Evolutionary conservation across 2,329 filamentous ascomycete genomes (phyloP).

Genomic region (Trichophyton equinum): DNA sequence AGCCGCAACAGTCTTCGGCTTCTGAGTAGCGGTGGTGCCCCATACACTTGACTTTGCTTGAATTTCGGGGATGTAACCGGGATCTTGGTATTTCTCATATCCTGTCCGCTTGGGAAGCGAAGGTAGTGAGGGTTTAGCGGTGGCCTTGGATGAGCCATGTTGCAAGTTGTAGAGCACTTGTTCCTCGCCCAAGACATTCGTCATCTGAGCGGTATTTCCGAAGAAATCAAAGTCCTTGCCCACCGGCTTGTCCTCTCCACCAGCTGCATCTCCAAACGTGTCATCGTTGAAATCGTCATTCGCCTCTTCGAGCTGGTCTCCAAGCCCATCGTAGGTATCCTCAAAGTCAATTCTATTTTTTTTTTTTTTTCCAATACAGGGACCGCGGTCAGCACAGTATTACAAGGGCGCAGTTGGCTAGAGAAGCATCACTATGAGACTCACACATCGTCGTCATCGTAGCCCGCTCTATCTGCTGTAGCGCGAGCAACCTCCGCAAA

Average conservation of each 20-base stretch:
- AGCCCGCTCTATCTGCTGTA: slow-evolving; percentile 31
- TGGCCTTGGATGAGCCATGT: slow-evolving; percentile 33
- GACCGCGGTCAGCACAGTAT: not conserved
- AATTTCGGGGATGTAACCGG: slow-evolving; percentile 74
- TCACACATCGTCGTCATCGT: slow-evolving; percentile 46
- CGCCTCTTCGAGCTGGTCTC: slow-evolving; percentile 78
- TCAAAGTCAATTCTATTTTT: slow-evolving; percentile 68
- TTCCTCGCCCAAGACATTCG: slow-evolving; percentile 79
- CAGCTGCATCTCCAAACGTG: slow-evolving; percentile 58
- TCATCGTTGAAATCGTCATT: slow-evolving; percentile 95
- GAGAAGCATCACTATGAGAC: slow-evolving; percentile 16
- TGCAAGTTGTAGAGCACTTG: slow-evolving; percentile 72
- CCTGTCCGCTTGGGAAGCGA: slow-evolving; percentile 59
- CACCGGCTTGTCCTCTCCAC: slow-evolving; percentile 41
- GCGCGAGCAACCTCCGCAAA: slow-evolving; percentile 67
- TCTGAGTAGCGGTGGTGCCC: slow-evolving; percentile 56
- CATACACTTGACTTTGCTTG: slow-evolving; percentile 89
- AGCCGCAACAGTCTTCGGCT: slow-evolving; percentile 22
- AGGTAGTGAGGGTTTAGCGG: slow-evolving; percentile 21
- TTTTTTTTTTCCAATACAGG: not conserved
- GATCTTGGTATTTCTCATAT: slow-evolving; percentile 82
- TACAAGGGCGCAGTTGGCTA: not conserved
- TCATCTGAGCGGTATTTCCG: slow-evolving; percentile 76
- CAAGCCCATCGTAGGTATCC: slow-evolving; percentile 91
- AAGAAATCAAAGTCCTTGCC: slow-evolving; percentile 98